These are phyloP conservation scores for Fraxinus dipetala DNA, from an alignment of 305 asterid genomes.

Conservation along the genomic window DNA sequence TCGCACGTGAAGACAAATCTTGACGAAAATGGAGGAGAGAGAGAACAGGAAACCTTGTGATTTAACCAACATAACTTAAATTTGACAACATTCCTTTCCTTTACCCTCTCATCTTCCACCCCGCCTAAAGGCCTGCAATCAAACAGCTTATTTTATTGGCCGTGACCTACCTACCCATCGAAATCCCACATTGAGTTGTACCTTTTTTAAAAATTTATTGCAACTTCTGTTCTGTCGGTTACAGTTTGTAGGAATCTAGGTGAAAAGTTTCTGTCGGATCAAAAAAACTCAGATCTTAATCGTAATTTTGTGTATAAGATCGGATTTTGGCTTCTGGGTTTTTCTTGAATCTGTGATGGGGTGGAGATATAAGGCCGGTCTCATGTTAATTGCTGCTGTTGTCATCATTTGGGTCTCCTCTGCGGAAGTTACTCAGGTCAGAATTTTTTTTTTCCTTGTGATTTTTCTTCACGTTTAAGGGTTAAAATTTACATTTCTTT, in stretches of 20 bases:
- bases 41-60: neutral
- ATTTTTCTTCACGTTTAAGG: neutral
- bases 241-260: constrained; percentile 9
- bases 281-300: constrained; percentile 41
- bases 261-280: constrained; percentile 19
- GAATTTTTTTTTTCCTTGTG: constrained; percentile 11
- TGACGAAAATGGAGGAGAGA: neutral
- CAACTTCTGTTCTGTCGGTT: constrained; percentile 34
- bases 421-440: constrained; percentile 98
- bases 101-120: constrained; percentile 20
- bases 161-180: constrained; percentile 25
- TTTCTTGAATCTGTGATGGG: constrained; percentile 59
- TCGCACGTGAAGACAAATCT: neutral
- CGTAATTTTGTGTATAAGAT: constrained; percentile 21
- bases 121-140: constrained; percentile 13
- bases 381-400: constrained; percentile 78
- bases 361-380: constrained; percentile 83
- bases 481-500: neutral
- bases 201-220: constrained; percentile 9
- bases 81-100: constrained; percentile 4
- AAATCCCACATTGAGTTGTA: constrained; percentile 17
- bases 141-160: constrained; percentile 16
- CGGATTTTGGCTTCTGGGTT: constrained; percentile 40
- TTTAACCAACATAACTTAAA: neutral
- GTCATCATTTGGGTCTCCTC: constrained; percentile 97